phyloP scores from a whole-genome alignment of 768 basidiomycete species.

The Mycena indigotica region DNA sequence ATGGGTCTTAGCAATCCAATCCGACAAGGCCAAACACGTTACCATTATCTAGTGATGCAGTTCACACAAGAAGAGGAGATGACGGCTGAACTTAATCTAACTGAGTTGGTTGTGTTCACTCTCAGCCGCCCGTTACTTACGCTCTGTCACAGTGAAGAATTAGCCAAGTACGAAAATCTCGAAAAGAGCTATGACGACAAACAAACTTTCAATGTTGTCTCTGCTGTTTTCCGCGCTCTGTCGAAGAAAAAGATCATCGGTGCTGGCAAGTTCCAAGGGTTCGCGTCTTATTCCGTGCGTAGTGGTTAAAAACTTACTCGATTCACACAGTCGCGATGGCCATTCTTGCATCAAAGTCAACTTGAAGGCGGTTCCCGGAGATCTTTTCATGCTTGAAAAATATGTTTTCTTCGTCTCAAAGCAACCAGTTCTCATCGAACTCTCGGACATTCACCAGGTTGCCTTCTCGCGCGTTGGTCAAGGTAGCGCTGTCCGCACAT shows the following conservation, averaged over 20 bases:
- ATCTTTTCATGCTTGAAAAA: slow-evolving; percentile 98
- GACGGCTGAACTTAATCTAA: slow-evolving; percentile 91
- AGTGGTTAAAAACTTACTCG: not conserved
- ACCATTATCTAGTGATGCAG: slow-evolving; percentile 98
- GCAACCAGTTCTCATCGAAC: slow-evolving; percentile 87
- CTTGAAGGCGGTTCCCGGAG: slow-evolving; percentile 94
- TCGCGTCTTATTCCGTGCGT: slow-evolving; percentile 21
- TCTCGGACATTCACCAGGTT: slow-evolving; percentile 86
- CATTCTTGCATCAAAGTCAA: slow-evolving; percentile 97
- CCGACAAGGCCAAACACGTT: slow-evolving; percentile 95
- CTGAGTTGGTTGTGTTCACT: slow-evolving; percentile 62
- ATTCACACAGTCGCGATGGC: slow-evolving; percentile 68
- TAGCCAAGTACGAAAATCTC: slow-evolving; percentile 77
- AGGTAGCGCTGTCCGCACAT: slow-evolving; percentile 85
- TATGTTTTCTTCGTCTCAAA: slow-evolving; percentile 98
- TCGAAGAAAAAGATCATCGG: slow-evolving; percentile 91
- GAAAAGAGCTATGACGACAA: slow-evolving; percentile 89
- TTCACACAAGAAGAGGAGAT: slow-evolving; percentile 97
- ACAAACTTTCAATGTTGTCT: slow-evolving; percentile 95
- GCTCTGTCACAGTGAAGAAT: slow-evolving; percentile 62
- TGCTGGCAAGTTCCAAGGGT: slow-evolving; percentile 85
- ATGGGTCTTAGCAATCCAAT: slow-evolving; percentile 92
- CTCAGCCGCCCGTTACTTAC: slow-evolving; percentile 6
- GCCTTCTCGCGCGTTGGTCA: slow-evolving; percentile 93
- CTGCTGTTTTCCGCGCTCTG: slow-evolving; percentile 88